A percentile compares a stretch with the other conserved stretches of the same genome.
Evolutionary conservation across 1,284 basidiomycete species (phyloP).

Genomic region (Trichosporon sp.): DNA sequence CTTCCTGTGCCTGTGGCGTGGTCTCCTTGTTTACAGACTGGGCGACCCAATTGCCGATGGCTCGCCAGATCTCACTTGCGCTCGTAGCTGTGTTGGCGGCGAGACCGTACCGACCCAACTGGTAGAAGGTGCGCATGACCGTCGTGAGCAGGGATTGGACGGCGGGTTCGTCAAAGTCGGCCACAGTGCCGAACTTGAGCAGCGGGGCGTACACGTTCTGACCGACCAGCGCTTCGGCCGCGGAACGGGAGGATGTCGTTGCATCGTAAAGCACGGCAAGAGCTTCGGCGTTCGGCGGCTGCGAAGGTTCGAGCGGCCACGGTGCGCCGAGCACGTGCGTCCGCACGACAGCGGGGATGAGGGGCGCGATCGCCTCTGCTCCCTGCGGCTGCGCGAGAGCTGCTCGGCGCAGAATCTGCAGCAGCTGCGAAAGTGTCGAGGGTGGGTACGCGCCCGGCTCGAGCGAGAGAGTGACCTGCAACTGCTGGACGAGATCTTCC

Average conservation of each 20-base stretch:
- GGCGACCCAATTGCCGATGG: conserved; percentile 28
- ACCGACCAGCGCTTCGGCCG: conserved; percentile 56
- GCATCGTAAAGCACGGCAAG: conserved; percentile 60
- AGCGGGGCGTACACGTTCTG: conserved; percentile 59
- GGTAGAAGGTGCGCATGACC: conserved; percentile 62
- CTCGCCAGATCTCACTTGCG: conserved; percentile 37
- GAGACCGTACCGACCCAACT: conserved; percentile 71
- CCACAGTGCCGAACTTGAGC: conserved; percentile 64
- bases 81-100: conserved; percentile 50
- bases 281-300: conserved; percentile 50
- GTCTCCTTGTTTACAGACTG: neutral
- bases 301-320: conserved; percentile 47
- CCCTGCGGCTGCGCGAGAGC: conserved; percentile 56
- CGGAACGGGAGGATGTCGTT: conserved; percentile 60
- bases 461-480: conserved; percentile 27
- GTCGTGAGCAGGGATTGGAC: conserved; percentile 54
- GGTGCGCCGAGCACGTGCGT: conserved; percentile 36
- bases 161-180: conserved; percentile 47
- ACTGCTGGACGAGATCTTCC: conserved; percentile 31
- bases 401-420: conserved; percentile 60
- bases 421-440: conserved; percentile 51
- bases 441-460: conserved; percentile 8
- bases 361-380: conserved; percentile 55
- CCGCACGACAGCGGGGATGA: conserved; percentile 55
- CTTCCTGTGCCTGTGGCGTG: neutral